phyloP scores from a whole-genome alignment of 1,284 basidiomycete species.

The Marasmius oreades region DNA sequence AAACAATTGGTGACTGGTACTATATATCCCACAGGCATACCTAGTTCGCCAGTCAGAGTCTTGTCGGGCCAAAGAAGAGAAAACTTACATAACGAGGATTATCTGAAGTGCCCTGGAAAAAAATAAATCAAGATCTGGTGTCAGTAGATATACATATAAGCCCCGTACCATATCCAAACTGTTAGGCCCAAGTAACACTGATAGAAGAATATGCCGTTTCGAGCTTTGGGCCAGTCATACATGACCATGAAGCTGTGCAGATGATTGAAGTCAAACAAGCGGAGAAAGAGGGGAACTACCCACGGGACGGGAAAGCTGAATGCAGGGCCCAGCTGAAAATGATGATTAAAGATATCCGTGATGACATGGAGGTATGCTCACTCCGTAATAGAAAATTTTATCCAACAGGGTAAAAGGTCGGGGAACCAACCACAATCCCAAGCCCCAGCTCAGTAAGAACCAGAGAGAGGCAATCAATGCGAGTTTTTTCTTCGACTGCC shows the following conservation, averaged over 20 bases:
- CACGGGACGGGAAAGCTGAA: slow-evolving; percentile 1
- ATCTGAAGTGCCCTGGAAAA: slow-evolving; percentile 8
- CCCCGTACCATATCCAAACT: slow-evolving; percentile 13
- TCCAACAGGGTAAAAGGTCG: slow-evolving; percentile 9
- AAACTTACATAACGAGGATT: slow-evolving; percentile 7
- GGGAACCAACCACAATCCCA: slow-evolving; percentile 8
- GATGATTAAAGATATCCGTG: background rate
- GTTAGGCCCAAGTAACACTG: slow-evolving; percentile 4
- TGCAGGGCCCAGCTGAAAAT: background rate
- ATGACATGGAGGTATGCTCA: background rate
- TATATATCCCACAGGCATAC: slow-evolving; percentile 9
- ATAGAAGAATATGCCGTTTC: slow-evolving; percentile 6
- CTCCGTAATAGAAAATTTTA: slow-evolving; percentile 8
- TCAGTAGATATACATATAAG: background rate
- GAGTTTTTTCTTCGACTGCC: slow-evolving; percentile 10
- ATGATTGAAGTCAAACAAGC: background rate
- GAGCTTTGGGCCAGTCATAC: slow-evolving; percentile 12
- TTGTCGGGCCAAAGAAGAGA: background rate
- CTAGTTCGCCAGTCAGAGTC: background rate
- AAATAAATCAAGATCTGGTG: background rate
- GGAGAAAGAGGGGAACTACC: background rate
- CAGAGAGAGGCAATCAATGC: slow-evolving; percentile 6
- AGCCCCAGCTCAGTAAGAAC: slow-evolving; percentile 6
- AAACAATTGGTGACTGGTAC: background rate
- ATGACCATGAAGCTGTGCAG: slow-evolving; percentile 8